A percentile compares a stretch with the other conserved stretches of the same genome.
These are phyloP conservation scores for Globisporangium irregulare DNA, from an alignment of 352 stramenopile genomes.

Conservation along the genomic window DNA sequence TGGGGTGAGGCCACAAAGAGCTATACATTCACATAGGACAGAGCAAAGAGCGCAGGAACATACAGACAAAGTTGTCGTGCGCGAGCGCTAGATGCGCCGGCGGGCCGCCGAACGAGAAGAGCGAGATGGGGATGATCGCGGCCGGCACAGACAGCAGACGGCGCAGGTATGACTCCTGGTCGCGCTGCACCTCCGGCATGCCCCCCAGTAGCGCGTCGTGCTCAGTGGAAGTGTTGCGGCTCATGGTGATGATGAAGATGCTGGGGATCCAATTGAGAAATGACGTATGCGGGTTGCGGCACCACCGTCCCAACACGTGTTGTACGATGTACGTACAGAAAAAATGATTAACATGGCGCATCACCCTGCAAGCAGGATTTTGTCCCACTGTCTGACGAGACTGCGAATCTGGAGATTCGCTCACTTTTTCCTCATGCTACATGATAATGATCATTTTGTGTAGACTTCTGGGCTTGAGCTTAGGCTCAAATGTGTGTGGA, in stretches of 20 bases:
- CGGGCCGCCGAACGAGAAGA: conserved; percentile 65
- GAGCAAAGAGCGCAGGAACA: conserved; percentile 11
- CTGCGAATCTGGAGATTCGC: not conserved
- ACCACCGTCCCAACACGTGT: not conserved
- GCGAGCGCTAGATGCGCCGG: conserved; percentile 60
- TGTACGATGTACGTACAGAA: not conserved
- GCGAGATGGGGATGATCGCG: conserved; percentile 54
- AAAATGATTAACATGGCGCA: not conserved
- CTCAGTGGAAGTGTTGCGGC: conserved; percentile 8
- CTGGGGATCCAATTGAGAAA: conserved; percentile 48
- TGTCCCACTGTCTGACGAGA: not conserved
- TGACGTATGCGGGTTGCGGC: conserved; percentile 56
- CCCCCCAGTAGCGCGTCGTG: conserved; percentile 25
- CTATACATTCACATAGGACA: not conserved
- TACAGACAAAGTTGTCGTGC: conserved; percentile 80
- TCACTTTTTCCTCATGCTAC: no score
- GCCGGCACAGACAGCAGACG: conserved; percentile 53
- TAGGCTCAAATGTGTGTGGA: no score
- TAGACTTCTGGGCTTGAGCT: no score
- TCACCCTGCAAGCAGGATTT: not conserved
- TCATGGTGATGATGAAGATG: not conserved
- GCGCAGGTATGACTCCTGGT: conserved; percentile 37
- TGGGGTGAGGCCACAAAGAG: not conserved
- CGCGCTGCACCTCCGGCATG: conserved; percentile 5
- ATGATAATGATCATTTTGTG: no score